phyloP scores from a whole-genome alignment of 352 stramenopile genomes.

The Saprolegnia diclina region DNA sequence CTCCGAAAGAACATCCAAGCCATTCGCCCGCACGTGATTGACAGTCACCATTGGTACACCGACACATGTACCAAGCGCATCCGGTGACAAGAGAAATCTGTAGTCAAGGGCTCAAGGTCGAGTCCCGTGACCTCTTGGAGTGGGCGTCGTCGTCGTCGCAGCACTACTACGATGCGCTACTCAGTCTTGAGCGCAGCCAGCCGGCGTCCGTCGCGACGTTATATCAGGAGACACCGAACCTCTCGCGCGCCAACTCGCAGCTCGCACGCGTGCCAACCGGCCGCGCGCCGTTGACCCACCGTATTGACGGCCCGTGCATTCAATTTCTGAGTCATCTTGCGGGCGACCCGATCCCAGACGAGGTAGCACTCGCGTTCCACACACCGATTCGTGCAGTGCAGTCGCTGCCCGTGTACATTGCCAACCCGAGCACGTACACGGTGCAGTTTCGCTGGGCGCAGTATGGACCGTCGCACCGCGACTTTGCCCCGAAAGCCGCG shows the following conservation, averaged over 20 bases:
- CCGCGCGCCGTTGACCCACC: neutral
- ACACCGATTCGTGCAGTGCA: slow-evolving; percentile 6
- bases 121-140: slow-evolving; percentile 59
- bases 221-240: neutral
- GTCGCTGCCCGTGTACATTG: neutral
- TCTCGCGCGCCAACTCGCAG: neutral
- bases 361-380: slow-evolving; percentile 14
- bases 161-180: slow-evolving; percentile 6
- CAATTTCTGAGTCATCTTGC: neutral
- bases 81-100: neutral
- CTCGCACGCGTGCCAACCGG: too few species aligned
- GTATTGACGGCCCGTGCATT: slow-evolving; percentile 6
- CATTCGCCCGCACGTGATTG: slow-evolving; percentile 58
- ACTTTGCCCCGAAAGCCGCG: slow-evolving; percentile 16
- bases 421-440: slow-evolving; percentile 15
- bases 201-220: neutral
- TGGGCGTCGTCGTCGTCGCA: slow-evolving; percentile 41
- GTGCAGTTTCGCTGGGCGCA: slow-evolving; percentile 18
- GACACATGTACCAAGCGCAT: neutral
- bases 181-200: slow-evolving; percentile 19
- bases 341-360: neutral
- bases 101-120: slow-evolving; percentile 45
- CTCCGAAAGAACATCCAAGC: slow-evolving; percentile 62
- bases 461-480: slow-evolving; percentile 19
- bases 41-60: slow-evolving; percentile 37